Conservation (phyloP, 2,329 filamentous ascomycete genomes). For the Fusarium decemcellulare region DNA sequence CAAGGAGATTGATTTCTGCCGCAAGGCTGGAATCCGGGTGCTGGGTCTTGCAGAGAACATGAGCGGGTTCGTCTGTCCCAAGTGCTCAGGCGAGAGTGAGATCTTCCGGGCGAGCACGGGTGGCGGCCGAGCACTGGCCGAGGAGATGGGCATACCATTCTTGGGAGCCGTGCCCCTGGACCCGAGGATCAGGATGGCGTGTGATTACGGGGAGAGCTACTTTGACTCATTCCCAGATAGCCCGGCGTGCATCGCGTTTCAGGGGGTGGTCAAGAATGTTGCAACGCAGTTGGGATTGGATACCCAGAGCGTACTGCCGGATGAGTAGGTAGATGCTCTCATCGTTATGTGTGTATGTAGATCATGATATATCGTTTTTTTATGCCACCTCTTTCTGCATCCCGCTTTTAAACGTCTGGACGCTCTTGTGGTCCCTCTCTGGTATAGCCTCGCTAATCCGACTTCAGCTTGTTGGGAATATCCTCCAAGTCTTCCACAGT, state of each 20-base stretch:
- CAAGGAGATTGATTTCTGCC: conserved; percentile 98
- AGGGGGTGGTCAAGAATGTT: conserved; percentile 82
- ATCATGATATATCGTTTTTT: conserved; percentile 32
- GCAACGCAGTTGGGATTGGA: conserved; percentile 76
- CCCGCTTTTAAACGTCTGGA: conserved; percentile 1
- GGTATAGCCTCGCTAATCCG: conserved; percentile 16
- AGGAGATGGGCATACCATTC: conserved; percentile 91
- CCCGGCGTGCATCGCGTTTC: conserved; percentile 87
- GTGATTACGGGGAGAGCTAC: conserved; percentile 97
- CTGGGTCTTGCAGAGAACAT: conserved; percentile 97
- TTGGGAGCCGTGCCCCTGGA: conserved; percentile 92
- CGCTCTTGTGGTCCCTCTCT: conserved; percentile 47
- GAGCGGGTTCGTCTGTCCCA: conserved; percentile 96
- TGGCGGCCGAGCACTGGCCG: conserved; percentile 83
- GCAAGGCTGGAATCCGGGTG: conserved; percentile 91
- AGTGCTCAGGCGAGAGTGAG: conserved; percentile 84
- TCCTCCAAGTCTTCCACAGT: conserved; percentile 84
- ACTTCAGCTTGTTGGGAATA: conserved; percentile 76
- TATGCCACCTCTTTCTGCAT: not conserved
- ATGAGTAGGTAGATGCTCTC: conserved; percentile 41
- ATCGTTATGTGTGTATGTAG: conserved; percentile 30
- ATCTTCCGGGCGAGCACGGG: conserved; percentile 95
- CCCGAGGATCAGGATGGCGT: conserved; percentile 94
- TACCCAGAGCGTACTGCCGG: conserved; percentile 65
- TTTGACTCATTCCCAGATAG: conserved; percentile 95